Evolutionary conservation across 1,284 basidiomycete species (phyloP), one percentile per base, ranked within the genome.

Genomic region (Lentinula novae-zelandiae): DNA sequence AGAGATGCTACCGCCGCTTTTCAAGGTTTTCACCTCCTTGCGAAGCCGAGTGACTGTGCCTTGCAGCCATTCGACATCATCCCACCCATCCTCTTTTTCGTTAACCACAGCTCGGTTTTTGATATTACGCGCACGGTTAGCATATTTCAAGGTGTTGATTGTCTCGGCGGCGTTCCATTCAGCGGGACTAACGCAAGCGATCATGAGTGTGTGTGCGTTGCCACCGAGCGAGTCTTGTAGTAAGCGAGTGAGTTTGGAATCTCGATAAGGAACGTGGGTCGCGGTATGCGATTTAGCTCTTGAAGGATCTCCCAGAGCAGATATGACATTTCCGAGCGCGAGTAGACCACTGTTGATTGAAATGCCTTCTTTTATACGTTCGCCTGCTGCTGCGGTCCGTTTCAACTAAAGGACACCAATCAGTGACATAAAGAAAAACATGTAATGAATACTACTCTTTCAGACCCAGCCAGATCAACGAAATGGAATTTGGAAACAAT

Each of bases 221-320:
- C 96, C 96, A 53, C 96, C 96, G n/a, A 99, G 86, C 12, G 96
- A 98, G 74, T 98, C 96, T 87, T 98, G 96, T 13, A 98, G 80
- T 62, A 90, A 76, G 48, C 95, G 88, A 3, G 95, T 98, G 67
- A 98, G 89, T 75, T 98, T 99, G 12, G 94, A 96, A 76, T 98
- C 96, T 57, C 96, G 94, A 75, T 99, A 99, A 5, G 96, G 96
- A 60, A 99, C 83, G 75, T 99, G 95, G 4, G 85, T 83, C 33
- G 84, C 86, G 22, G 87, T 92, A 69, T 89, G 78, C 36, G 87
- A 85, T 73, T 89, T 92, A 54, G 85, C 86, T 50, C 88, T 83
- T 55, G 89, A 81, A 9, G 96, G 96, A 74, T 99, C 96, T n/a
- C 95, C 95, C 7, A 99, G 87, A 0, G 95, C 95, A 63, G 96